Conservation (phyloP, 805 yeast species). For the Saitoella complicata region DNA sequence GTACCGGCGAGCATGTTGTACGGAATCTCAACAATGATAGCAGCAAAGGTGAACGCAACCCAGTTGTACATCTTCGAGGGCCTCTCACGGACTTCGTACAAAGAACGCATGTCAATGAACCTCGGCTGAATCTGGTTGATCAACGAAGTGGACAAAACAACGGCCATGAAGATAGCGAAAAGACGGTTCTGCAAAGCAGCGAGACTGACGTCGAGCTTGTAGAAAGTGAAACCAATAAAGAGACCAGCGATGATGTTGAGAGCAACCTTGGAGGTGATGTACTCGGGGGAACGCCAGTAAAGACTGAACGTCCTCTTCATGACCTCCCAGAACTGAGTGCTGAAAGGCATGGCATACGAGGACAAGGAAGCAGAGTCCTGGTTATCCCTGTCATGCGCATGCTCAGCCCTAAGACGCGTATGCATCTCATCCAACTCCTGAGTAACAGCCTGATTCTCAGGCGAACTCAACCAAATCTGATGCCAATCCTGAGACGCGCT, state of each 20-base stretch:
- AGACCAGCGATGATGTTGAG: slow-evolving; percentile 36
- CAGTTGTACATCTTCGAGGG: slow-evolving; percentile 61
- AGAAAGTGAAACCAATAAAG: slow-evolving; percentile 59
- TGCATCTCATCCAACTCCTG: slow-evolving; percentile 23
- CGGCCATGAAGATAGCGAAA: slow-evolving; percentile 43
- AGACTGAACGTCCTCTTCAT: slow-evolving; percentile 27
- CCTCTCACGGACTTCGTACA: slow-evolving; percentile 55
- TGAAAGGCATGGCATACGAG: slow-evolving; percentile 32
- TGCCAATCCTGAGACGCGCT: slow-evolving; percentile 42
- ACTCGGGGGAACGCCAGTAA: slow-evolving; percentile 45
- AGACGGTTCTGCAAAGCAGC: slow-evolving; percentile 44
- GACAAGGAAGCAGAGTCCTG: background rate
- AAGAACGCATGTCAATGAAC: slow-evolving; percentile 40
- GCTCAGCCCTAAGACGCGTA: slow-evolving; percentile 15
- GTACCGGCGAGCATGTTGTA: slow-evolving; percentile 36
- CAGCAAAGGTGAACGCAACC: slow-evolving; percentile 40
- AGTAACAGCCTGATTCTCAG: slow-evolving; percentile 24
- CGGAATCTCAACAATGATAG: slow-evolving; percentile 43
- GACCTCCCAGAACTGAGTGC: slow-evolving; percentile 29
- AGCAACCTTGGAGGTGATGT: slow-evolving; percentile 44
- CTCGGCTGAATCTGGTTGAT: slow-evolving; percentile 48
- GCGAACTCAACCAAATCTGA: slow-evolving; percentile 41
- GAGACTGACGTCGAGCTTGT: slow-evolving; percentile 34
- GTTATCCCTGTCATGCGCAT: background rate
- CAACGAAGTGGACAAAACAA: slow-evolving; percentile 40